These are phyloP conservation scores for Colletotrichum truncatum DNA, from an alignment of 2,329 filamentous ascomycete genomes.

Conservation along the genomic window DNA sequence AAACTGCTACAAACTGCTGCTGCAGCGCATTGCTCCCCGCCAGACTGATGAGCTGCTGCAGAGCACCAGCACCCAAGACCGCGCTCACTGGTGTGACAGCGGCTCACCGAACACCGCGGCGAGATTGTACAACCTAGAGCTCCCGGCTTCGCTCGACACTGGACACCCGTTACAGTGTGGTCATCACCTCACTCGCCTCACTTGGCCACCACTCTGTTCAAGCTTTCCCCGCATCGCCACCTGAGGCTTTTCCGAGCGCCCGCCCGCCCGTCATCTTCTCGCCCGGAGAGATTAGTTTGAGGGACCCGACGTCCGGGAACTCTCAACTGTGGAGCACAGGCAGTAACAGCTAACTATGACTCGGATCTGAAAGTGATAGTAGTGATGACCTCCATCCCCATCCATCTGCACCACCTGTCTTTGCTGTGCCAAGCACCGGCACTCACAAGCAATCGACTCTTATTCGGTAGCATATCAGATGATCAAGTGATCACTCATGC, in stretches of 20 bases:
- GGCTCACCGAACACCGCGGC: background rate
- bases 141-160: constrained; percentile 5
- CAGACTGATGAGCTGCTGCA: constrained; percentile 5
- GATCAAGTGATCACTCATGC: background rate
- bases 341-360: background rate
- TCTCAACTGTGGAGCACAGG: background rate
- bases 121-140: background rate
- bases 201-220: background rate
- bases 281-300: background rate
- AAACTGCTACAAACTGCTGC: background rate
- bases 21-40: background rate
- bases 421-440: background rate
- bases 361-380: background rate
- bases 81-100: background rate
- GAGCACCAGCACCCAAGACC: background rate
- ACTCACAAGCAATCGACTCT: background rate
- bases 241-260: background rate
- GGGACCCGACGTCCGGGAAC: background rate
- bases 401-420: background rate
- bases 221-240: constrained; percentile 4
- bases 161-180: constrained; percentile 5
- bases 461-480: background rate
- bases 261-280: background rate
- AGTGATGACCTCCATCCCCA: no score
- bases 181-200: background rate